phyloP scores from a whole-genome alignment of 1,284 basidiomycete genomes.

The Trichosporon asahii region DNA sequence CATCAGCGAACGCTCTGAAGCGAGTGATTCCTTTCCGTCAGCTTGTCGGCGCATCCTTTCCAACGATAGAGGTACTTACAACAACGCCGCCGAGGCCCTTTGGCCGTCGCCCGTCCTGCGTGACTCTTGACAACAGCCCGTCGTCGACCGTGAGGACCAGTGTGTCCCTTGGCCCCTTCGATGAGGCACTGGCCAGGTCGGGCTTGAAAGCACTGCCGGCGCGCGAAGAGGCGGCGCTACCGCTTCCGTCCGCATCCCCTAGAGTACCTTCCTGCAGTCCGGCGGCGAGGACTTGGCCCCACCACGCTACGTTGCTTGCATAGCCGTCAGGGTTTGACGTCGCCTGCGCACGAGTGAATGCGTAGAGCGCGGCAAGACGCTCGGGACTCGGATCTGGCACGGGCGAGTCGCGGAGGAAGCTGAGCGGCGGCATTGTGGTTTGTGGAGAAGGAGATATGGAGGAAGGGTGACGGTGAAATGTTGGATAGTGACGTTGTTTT shows the following conservation, averaged over 20 bases:
- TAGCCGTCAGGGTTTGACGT: conserved; percentile 79
- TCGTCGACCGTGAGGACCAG: conserved; percentile 66
- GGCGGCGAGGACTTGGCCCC: conserved; percentile 67
- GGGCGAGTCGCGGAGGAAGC: conserved; percentile 30
- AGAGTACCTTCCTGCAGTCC: conserved; percentile 63
- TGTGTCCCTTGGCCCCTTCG: conserved; percentile 50
- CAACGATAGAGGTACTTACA: conserved; percentile 57
- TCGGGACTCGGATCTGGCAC: conserved; percentile 49
- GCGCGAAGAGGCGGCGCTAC: neutral
- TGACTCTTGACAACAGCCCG: conserved; percentile 61
- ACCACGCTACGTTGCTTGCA: conserved; percentile 79
- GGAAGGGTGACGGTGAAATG: conserved; percentile 4
- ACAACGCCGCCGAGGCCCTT: conserved; percentile 74
- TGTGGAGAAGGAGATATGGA: neutral
- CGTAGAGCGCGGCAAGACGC: conserved; percentile 78
- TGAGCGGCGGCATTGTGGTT: conserved; percentile 14
- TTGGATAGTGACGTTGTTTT: conserved; percentile 3
- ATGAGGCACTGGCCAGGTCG: conserved; percentile 2
- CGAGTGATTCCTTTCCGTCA: conserved; percentile 31
- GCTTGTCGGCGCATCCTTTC: neutral
- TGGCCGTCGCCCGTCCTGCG: conserved; percentile 59
- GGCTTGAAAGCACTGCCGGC: neutral
- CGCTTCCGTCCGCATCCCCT: conserved; percentile 31
- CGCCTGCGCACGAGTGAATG: conserved; percentile 79
- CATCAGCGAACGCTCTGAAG: conserved; percentile 48